Conservation (phyloP, 148 eudicot species). For the Rhododendron mucronatum region DNA sequence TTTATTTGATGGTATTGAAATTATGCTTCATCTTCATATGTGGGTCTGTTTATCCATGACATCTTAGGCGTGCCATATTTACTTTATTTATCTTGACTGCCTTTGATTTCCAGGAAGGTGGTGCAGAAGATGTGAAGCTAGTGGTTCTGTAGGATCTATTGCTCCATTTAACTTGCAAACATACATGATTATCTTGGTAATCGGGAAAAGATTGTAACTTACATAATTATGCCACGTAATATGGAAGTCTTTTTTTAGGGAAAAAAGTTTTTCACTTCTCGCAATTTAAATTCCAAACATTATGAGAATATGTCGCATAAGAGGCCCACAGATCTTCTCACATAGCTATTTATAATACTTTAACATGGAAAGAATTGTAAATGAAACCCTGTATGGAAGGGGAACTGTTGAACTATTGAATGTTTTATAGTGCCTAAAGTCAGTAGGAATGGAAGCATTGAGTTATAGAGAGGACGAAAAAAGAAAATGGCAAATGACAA, state of each 20-base stretch:
- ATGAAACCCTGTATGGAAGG: not conserved
- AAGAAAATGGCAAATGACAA: not conserved
- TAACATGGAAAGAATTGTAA: not conserved
- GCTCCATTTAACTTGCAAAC: not conserved
- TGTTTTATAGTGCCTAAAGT: not conserved
- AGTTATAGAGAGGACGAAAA: not conserved
- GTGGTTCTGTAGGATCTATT: not conserved
- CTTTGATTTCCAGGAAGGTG: not conserved
- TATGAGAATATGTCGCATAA: not conserved
- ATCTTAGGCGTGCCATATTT: not conserved
- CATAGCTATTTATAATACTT: not conserved
- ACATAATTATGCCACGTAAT: not conserved
- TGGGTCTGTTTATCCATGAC: not conserved
- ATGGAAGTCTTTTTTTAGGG: not conserved
- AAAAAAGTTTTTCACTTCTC: not conserved
- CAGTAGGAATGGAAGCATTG: not conserved
- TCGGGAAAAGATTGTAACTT: not conserved
- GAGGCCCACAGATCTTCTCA: not conserved
- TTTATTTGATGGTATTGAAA: not conserved
- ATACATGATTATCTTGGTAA: not conserved
- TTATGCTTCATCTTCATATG: not conserved
- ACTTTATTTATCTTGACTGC: not conserved
- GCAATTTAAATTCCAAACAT: not conserved
- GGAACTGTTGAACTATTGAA: not conserved
- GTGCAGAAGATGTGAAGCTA: not conserved